Evolutionary conservation across 2,329 filamentous ascomycete species (phyloP).

Genomic region (Amylocarpus encephaloides): DNA sequence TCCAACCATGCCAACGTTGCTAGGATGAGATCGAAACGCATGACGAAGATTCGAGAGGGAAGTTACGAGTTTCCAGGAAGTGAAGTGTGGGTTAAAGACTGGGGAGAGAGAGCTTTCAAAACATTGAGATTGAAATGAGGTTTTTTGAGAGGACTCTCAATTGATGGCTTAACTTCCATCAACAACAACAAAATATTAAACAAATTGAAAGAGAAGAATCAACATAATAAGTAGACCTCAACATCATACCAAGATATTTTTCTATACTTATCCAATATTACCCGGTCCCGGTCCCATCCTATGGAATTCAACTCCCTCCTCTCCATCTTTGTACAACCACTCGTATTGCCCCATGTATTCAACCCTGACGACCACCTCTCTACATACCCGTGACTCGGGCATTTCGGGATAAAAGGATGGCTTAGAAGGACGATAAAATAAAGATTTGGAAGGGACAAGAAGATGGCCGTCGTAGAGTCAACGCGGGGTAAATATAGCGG

Average conservation of each 20-base stretch:
- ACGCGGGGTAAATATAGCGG: conserved; percentile 2
- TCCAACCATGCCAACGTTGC: neutral
- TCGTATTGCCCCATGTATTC: neutral
- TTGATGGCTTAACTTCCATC: neutral
- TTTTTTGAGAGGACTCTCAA: no score
- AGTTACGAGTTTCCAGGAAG: no score
- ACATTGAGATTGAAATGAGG: no score
- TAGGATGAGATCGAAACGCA: neutral
- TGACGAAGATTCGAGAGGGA: no score
- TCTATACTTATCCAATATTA: conserved; percentile 1
- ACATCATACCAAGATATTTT: neutral
- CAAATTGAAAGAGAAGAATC: neutral
- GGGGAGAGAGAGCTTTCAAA: neutral
- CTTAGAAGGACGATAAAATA: neutral
- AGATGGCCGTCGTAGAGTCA: neutral
- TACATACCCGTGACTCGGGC: neutral
- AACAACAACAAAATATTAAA: neutral
- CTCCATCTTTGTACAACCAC: neutral
- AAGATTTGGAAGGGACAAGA: neutral
- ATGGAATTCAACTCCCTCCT: neutral
- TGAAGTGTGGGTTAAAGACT: neutral
- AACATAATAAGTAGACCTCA: neutral
- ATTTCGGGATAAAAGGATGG: neutral
- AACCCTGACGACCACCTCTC: neutral
- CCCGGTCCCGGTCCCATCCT: neutral